phyloP scores from a whole-genome alignment of 1,139 yeast genomes.

The Hyphopichia buzzinii region DNA sequence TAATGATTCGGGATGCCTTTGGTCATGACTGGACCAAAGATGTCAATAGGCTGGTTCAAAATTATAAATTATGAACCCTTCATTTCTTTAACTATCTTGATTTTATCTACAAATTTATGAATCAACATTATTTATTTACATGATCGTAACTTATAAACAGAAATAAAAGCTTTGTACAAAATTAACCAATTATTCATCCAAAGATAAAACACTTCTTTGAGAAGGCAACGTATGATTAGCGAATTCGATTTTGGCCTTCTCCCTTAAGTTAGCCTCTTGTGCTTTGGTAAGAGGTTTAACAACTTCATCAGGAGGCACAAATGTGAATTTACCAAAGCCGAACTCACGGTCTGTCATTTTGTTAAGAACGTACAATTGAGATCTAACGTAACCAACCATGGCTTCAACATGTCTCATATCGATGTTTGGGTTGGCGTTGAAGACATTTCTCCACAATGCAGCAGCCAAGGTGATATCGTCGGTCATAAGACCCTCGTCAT shows the following conservation, averaged over 20 bases:
- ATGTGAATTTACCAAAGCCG: slow-evolving; percentile 83
- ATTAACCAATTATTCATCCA: slow-evolving; percentile 44
- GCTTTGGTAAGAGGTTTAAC: slow-evolving; percentile 69
- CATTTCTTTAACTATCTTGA: too few species aligned
- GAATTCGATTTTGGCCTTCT: slow-evolving; percentile 37
- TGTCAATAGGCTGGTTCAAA: slow-evolving; percentile 15
- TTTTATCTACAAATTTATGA: neutral
- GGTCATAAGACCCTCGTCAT: slow-evolving; percentile 86
- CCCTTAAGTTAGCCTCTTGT: slow-evolving; percentile 50
- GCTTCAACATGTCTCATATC: slow-evolving; percentile 87
- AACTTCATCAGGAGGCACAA: slow-evolving; percentile 80
- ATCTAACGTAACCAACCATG: slow-evolving; percentile 80
- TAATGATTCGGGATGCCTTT: slow-evolving; percentile 51
- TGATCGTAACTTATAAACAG: neutral
- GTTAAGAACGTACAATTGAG: slow-evolving; percentile 82
- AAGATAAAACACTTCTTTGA: slow-evolving; percentile 58
- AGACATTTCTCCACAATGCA: slow-evolving; percentile 89
- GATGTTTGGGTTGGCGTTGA: slow-evolving; percentile 79
- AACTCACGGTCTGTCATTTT: slow-evolving; percentile 87
- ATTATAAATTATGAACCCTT: slow-evolving; percentile 12
- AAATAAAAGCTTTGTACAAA: neutral
- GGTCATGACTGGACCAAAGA: slow-evolving; percentile 40
- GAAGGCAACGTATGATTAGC: slow-evolving; percentile 54
- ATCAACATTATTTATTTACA: neutral
- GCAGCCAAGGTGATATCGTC: slow-evolving; percentile 84